Base-by-base conservation (phyloP, 352 stramenopile genomes). In the Phytophthora aleatoria region DNA sequence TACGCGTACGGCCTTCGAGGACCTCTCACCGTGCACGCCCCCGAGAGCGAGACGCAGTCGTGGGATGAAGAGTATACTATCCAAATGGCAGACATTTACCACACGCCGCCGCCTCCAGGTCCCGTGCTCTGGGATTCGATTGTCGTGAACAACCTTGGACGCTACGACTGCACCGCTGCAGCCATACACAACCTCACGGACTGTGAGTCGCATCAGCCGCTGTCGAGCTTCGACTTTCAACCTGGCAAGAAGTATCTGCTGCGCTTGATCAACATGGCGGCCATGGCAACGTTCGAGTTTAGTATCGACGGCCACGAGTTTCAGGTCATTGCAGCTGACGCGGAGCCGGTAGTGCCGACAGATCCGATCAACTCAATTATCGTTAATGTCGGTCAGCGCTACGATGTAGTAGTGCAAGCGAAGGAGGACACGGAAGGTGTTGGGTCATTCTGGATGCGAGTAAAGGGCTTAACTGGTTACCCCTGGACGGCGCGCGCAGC, bases 251-350 rank as follows among this genome's bases (percentile, higher is more conserved):
- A 47, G 39, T 79, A 79, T 56, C 50, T 67, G 8, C 27, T 79
- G 42, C 53, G 64, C 1, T 1, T 79, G 20, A 76, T 79, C 36
- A 76, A 79, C 61, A 60, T 63, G 31, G 63, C 49, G 4, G 67
- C 64, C 3, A 61, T 74, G 35, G 67, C 50, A 0, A 52, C 53
- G 4, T 76, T 79, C 50, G 59, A 74, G 13, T 61, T 79, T 48
- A 79, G 64, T 50, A 74, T 79, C 35, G 71, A 79, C 50, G 57
- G 38, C 7, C 71, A 79, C 59, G 41, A 69, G 12, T 71, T 79
- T 30, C 56, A 62, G 7, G 68, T 79, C 5, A 53, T 79, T 2
- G 69, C 58, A 3, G 61, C 56, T 7, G 71, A 76, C 31, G 50
- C 56, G 0, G 66, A 75, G 28, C 44, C 57, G 3, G 44, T 74